Conservation (phyloP, 1,139 yeast genomes). For the Magnusiomyces tetraspermus region DNA sequence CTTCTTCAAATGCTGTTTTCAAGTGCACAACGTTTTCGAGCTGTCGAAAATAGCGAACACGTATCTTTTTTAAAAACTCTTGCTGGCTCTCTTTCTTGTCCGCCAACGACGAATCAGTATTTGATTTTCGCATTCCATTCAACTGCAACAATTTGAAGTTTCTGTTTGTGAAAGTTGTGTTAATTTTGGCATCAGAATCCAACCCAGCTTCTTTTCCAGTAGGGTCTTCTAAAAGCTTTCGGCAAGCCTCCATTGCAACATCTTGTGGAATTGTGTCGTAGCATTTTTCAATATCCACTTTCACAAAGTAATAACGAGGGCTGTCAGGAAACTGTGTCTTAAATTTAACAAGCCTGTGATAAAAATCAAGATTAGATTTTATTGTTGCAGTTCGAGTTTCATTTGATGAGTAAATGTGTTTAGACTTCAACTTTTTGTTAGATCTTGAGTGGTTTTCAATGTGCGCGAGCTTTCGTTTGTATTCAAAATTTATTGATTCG, state of each 20-base stretch:
- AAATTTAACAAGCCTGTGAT: slow-evolving; percentile 17
- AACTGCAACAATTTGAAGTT: not conserved
- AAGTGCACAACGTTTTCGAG: not conserved
- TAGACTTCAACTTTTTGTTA: too few species aligned
- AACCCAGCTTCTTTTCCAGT: not conserved
- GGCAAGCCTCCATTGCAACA: slow-evolving; percentile 27
- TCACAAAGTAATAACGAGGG: slow-evolving; percentile 44
- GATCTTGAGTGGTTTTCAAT: too few species aligned
- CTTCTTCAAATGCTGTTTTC: not conserved
- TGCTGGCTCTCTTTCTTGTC: not conserved
- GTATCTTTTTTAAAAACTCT: not conserved
- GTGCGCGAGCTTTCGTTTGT: not conserved
- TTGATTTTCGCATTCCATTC: not conserved
- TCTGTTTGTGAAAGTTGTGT: not conserved
- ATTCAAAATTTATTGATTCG: not conserved
- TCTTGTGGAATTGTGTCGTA: slow-evolving; percentile 64
- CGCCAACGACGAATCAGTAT: not conserved
- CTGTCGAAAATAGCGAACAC: not conserved
- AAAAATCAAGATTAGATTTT: slow-evolving; percentile 15
- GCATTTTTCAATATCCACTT: slow-evolving; percentile 72
- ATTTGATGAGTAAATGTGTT: too few species aligned
- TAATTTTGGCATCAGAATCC: not conserved
- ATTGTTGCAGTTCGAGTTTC: slow-evolving; percentile 8
- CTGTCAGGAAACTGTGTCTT: slow-evolving; percentile 16
- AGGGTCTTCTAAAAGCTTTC: slow-evolving; percentile 17